Percentiles rank a stretch among this genome's conserved stretches.
These are phyloP conservation scores for Eucalyptus polyanthemos DNA, from an alignment of 345 rosid genomes.

Conservation along the genomic window DNA sequence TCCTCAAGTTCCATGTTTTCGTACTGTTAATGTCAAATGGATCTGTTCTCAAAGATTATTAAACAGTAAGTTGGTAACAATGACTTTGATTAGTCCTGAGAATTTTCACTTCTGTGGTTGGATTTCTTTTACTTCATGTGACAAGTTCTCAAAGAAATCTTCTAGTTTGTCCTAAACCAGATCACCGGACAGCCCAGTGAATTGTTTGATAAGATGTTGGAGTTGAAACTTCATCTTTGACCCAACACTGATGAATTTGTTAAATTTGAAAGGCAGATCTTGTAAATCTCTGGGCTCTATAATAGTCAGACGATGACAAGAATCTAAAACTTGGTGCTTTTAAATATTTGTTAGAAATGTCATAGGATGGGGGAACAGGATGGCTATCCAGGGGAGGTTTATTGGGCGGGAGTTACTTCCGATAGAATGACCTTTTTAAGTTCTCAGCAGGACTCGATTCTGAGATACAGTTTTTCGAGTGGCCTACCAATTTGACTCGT, in stretches of 20 bases:
- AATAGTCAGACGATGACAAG: neutral
- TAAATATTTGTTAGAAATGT: neutral
- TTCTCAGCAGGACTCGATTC: neutral
- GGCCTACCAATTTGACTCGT: neutral
- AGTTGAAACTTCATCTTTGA: neutral
- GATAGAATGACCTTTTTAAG: neutral
- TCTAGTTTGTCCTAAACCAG: neutral
- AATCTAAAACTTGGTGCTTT: neutral
- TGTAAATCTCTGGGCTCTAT: neutral
- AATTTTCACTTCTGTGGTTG: neutral
- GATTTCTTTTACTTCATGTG: neutral
- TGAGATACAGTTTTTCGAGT: neutral
- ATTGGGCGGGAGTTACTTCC: neutral
- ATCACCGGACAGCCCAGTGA: neutral
- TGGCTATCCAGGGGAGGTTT: neutral
- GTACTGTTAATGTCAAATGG: neutral
- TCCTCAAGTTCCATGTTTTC: neutral
- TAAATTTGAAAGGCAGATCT: neutral
- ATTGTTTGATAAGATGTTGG: neutral
- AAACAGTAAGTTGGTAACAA: neutral
- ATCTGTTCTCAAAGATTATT: neutral
- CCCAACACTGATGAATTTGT: neutral
- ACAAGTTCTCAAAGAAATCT: neutral
- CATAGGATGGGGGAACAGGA: neutral
- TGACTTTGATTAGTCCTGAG: neutral